Evolutionary conservation across 805 yeast genomes (phyloP), one percentile per base, ranked within the genome.

Genomic region (Brettanomyces sp.): DNA sequence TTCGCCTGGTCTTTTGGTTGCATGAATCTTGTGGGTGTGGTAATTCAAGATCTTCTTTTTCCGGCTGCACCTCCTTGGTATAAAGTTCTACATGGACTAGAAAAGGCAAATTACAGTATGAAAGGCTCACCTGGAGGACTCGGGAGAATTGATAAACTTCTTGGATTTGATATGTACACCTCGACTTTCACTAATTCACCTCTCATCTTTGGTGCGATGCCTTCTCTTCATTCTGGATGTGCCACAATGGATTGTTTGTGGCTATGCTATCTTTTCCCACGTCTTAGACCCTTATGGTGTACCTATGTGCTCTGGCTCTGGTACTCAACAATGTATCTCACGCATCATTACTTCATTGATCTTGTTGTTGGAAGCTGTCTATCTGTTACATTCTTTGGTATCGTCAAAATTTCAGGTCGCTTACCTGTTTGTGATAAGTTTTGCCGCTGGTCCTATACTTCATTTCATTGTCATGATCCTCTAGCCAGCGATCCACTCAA

Each of bases 51-150:
- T 53, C 46, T 60, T 25, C 51, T 81, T 4, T 88, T 87, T 62
- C 96, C 99, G 5, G 86, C 93, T 43, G 97, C 98, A 45, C 95
- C 99, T 12, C 99, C 99, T 18, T 91, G 99, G 99, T 91, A 91
- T 62, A 85, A 86, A 57, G 79, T 79, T 48, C 63, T 82, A 42
- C 82, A 91, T 60, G 96, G 96, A 1, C 73, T 90, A 49, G 82
- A 78, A 45, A 93, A 96, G 30, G 98, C 98, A 3, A 79, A 88
- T 65, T 91, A 91, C 64, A 70, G 82, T 45, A 89, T 91, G 95
- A 71, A 73, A 42, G 99, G 98, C 11, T 84, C 95, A 1, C 95
- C 99, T 0, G 99, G 98, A 54, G 99, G 99, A 0, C 73, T 91
- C 51, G 91, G 80, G 11, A 75, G 98, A 56, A 87, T 91, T 47